phyloP scores from a whole-genome alignment of 2,329 filamentous ascomycete species.

The Taxawa tesnikishii region DNA sequence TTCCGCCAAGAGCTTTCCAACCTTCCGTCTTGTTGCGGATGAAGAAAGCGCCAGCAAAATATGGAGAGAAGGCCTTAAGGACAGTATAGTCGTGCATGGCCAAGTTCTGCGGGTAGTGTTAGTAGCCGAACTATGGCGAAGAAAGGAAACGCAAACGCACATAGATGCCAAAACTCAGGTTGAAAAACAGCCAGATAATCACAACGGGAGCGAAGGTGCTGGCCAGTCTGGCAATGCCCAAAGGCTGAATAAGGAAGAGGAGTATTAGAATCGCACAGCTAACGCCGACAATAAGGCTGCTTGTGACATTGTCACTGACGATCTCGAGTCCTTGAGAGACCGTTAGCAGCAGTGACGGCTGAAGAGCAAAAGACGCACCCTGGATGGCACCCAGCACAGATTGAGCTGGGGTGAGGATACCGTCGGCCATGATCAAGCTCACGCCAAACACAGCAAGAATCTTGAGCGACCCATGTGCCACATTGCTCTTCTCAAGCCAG shows the following conservation, averaged over 20 bases:
- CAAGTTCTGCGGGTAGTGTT: slow-evolving; percentile 23
- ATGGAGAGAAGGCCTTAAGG: slow-evolving; percentile 40
- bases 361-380: slow-evolving; percentile 22
- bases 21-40: slow-evolving; percentile 45
- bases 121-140: slow-evolving; percentile 15
- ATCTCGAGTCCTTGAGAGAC: slow-evolving; percentile 32
- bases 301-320: slow-evolving; percentile 42
- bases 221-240: slow-evolving; percentile 51
- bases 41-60: slow-evolving; percentile 50
- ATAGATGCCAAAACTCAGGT: slow-evolving; percentile 51
- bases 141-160: slow-evolving; percentile 11
- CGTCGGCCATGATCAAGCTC: slow-evolving; percentile 55
- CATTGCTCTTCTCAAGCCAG: slow-evolving; percentile 44
- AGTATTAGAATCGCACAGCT: slow-evolving; percentile 53
- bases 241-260: slow-evolving; percentile 52
- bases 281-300: slow-evolving; percentile 47
- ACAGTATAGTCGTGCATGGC: slow-evolving; percentile 34
- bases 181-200: slow-evolving; percentile 54
- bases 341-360: not conserved
- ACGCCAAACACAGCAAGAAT: slow-evolving; percentile 53
- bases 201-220: slow-evolving; percentile 53
- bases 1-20: slow-evolving; percentile 48
- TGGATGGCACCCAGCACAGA: slow-evolving; percentile 59
- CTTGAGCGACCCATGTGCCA: slow-evolving; percentile 44
- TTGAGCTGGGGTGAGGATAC: slow-evolving; percentile 56